Base-by-base conservation (phyloP, 2,329 filamentous ascomycete species). In the Aspergillus pseudoglaucus region DNA sequence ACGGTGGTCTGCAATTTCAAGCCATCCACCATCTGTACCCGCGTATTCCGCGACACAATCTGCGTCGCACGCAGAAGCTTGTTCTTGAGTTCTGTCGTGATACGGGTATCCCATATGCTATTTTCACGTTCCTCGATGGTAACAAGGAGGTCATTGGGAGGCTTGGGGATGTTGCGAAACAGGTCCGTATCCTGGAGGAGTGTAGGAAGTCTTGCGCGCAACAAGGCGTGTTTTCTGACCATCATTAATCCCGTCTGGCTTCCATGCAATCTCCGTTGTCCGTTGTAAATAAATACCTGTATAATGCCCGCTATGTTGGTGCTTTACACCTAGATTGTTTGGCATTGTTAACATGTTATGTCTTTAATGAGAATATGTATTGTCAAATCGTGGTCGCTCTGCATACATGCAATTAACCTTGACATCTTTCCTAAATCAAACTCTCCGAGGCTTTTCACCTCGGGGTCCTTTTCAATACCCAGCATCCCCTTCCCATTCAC, bases 1-100 rank as follows among this genome's bases (percentile, higher is more conserved):
- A 95, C 58, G 89, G 89, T 18, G 90, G 89, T 3, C 73, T 95
- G 52, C 90, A 95, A 66, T 95, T 95, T 68, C 89, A 95, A 67
- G 88, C 85, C 6, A 84, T 95, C 45, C 89, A 95, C 62, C 89
- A 95, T 63, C 72, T 95, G 18, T 95, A 84, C 63, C 89, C 89
- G 1, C 80, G 89, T 9, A 82, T 95, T 52, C 90, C 90, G 8
- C 78, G 89, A 38, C 89, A 95, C 66, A 95, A 95, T 65, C 77
- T 95, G 45, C 83, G 89, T 42, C 74, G 73, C 48, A 79, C 85
- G 3, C 89, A 93, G 69, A 82, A 78, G 57, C 74, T 93, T 32
- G 87, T 95, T 8, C 77, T 85, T 59, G 82, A 88, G 41, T 95
- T 94, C 60, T 95, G 89, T 59, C 74, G 81, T 42, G 89, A 94